Base-by-base conservation (phyloP, 1,139 yeast genomes). In the Zygosaccharomyces sapae region DNA sequence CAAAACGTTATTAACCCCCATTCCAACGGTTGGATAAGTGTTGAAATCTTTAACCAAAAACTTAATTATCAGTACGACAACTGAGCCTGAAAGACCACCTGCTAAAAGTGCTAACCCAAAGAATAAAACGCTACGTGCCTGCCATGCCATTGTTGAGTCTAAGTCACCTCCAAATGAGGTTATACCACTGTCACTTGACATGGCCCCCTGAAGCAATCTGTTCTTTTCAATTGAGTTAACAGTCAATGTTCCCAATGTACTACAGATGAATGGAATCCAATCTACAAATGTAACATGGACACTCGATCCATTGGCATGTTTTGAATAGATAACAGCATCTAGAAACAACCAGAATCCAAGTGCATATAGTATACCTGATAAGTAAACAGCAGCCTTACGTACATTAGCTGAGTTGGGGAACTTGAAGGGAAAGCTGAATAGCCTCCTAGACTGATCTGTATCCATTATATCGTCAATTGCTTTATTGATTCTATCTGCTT, bases 1-100 rank as follows among this genome's bases (percentile, higher is more conserved):
- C 24, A 86, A 76, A 42, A 92, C 89, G 66, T 92, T 92, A 52
- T 88, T 82, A 24, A 89, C 79, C n/a, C 98, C 99, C 96, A 92
- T 90, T 4, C 94, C 92, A 49, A 90, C 75, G 1, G 97, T 89
- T 36, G 97, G 97, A 74, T 83, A 83, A 31, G 76, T 70, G 20
- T 76, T 72, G 65, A 79, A 86, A 56, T 85, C 85, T 54, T 88
- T 87, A 59, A 88, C 74, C 51, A 90, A 69, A 66, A 86, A 92
- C 67, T 92, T 86, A 58, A 92, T 74, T 40, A 90, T 86, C 55
- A 92, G 74, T 13, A 92, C 92, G 66, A 89, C 89, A 57, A 92
- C 79, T 5, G 95, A 82, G 1, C 97, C 97, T 19, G 97, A 89
- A 55, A 92, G 73, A 1, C 98, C 98, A 44, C 97, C 95, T 0